Evolutionary conservation across 2,329 filamentous ascomycete genomes (phyloP).

Genomic region (Keithomyces neogunnii): DNA sequence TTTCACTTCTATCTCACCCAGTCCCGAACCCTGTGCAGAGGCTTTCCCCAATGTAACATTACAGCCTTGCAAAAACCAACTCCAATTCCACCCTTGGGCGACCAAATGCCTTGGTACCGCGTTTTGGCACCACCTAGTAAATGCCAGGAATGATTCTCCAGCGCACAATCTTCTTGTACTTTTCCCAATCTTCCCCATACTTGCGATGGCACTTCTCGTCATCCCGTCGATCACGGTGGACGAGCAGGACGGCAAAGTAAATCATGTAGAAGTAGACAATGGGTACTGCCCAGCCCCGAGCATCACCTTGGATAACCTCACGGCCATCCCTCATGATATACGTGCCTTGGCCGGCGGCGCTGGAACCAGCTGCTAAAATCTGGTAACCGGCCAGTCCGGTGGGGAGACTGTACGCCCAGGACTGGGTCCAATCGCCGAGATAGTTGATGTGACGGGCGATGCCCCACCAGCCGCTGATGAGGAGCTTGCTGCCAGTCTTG

Average conservation of each 20-base stretch:
- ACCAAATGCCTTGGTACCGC: background rate
- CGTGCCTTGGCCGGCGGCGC: slow-evolving; percentile 39
- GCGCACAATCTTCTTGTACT: slow-evolving; percentile 74
- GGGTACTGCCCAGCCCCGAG: slow-evolving; percentile 74
- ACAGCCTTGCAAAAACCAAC: background rate
- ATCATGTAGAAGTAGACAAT: slow-evolving; percentile 92
- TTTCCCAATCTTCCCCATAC: slow-evolving; percentile 88
- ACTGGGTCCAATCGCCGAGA: slow-evolving; percentile 88
- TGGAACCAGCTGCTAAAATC: slow-evolving; percentile 49
- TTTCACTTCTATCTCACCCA: too few relatives aligned
- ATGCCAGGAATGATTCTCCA: slow-evolving; percentile 79
- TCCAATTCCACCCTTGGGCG: too few relatives aligned
- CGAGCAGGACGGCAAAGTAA: slow-evolving; percentile 79
- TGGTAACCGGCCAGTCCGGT: slow-evolving; percentile 78
- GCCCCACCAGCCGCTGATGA: slow-evolving; percentile 91
- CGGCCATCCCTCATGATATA: slow-evolving; percentile 51
- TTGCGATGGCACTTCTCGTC: slow-evolving; percentile 87
- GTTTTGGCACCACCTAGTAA: slow-evolving; percentile 46
- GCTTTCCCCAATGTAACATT: background rate
- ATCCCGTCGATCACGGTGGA: slow-evolving; percentile 80
- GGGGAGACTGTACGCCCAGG: slow-evolving; percentile 82
- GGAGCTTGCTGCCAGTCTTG: slow-evolving; percentile 67
- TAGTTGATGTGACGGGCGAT: slow-evolving; percentile 91
- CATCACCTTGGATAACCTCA: slow-evolving; percentile 61
- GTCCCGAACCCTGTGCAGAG: too few relatives aligned